Evolutionary conservation across 2,329 filamentous ascomycete genomes (phyloP), one percentile per base, ranked within the genome.

Genomic region (Fusarium annulatum): DNA sequence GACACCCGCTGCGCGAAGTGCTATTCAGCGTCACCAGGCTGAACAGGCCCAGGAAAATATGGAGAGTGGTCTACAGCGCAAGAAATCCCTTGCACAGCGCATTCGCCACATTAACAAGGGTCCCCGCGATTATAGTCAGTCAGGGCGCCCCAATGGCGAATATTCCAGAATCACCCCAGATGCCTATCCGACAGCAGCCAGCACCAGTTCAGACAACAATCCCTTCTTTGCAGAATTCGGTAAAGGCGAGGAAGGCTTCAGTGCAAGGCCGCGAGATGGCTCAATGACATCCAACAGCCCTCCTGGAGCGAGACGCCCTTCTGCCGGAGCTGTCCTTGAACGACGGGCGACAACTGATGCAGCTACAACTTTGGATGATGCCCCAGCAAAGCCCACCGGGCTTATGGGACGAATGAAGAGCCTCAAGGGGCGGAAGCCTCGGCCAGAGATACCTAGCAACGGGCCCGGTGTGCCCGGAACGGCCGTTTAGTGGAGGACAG

Each of bases 31-130:
- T 69, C 90, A 90, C 56, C 90, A 96, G 78, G 92, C 89, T 38
- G 94, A 91, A 77, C 83, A 93, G 69, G 88, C 86, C 11, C 88
- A 87, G 23, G 89, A 92, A 51, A 88, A 88, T 65, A 80, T 84
- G 61, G 82, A 87, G 28, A 84, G 85, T 11, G 92, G 93, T 9
- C 83, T 99, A 46, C 91, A 92, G 75, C 91, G 96, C 68, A 98
- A 98, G 88, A 98, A 98, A 86, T 98, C 95, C 34, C 87, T 99
- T 68, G 96, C 95, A 6, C 95, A 98, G 81, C 93, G 95, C 63
- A 93, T 99, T 80, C 92, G 95, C 45, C 93, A 94, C 73, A 95
- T 97, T 78, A 94, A 92, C 80, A 91, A 91, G 70, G 88, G 88
- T n/a, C 89, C 88, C 14, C 89, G 90, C 56, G 88, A 90, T 30